Conservation (phyloP, 441 rosid species). For the Populus trichocarpa region DNA sequence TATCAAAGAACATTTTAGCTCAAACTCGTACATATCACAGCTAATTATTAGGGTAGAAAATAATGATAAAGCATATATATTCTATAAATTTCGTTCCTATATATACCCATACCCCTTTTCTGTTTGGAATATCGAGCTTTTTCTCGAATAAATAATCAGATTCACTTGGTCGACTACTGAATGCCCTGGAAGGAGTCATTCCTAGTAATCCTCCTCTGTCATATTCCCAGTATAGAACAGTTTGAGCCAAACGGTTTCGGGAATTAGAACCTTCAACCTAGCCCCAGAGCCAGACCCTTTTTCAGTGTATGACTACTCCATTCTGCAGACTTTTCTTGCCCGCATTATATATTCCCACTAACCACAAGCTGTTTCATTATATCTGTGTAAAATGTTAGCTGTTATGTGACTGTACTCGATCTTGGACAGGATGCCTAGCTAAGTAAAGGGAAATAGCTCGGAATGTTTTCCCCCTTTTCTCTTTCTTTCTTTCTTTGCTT, state of each 20-base stretch:
- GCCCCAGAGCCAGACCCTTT: neutral
- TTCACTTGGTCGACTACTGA: neutral
- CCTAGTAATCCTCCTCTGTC: too few species aligned
- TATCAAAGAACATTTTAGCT: neutral
- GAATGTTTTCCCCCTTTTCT: neutral
- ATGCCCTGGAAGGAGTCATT: neutral
- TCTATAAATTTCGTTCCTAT: too few species aligned
- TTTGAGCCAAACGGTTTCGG: neutral
- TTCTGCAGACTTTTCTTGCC: neutral
- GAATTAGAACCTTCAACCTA: neutral
- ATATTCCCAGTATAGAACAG: neutral
- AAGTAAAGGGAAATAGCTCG: neutral
- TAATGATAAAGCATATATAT: too few species aligned
- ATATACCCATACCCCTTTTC: too few species aligned
- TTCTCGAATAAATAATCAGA: too few species aligned
- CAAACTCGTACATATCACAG: neutral
- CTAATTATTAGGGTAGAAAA: too few species aligned
- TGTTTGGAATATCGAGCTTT: too few species aligned
- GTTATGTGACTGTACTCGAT: neutral
- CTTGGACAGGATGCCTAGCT: constrained; percentile 11
- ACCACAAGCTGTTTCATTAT: neutral
- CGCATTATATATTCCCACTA: neutral
- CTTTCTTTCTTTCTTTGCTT: neutral
- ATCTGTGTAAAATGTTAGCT: constrained; percentile 8
- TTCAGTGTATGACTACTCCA: neutral